phyloP scores from a whole-genome alignment of 352 stramenopile species.

The Phytophthora nicotianae region DNA sequence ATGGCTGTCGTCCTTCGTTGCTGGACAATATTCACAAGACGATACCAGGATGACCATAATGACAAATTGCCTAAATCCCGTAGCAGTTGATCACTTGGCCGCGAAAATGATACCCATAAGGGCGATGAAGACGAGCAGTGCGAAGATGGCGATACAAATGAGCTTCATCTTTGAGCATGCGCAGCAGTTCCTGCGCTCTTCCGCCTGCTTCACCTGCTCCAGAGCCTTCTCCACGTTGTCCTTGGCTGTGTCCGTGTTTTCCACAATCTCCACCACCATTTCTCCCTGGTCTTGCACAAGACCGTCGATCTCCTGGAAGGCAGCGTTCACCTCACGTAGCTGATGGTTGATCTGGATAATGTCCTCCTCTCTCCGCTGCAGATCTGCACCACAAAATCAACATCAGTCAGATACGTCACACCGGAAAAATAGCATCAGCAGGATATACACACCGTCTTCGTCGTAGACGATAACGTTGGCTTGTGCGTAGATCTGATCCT shows the following conservation, averaged over 20 bases:
- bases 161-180: constrained; percentile 71
- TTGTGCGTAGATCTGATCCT: constrained; percentile 89
- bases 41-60: constrained; percentile 4
- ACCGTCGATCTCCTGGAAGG: constrained; percentile 85
- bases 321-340: constrained; percentile 83
- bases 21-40: constrained; percentile 18
- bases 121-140: constrained; percentile 60
- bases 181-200: constrained; percentile 74
- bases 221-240: constrained; percentile 77
- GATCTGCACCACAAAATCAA: constrained; percentile 44
- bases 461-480: constrained; percentile 86
- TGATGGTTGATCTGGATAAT: constrained; percentile 91
- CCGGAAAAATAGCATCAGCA: background rate
- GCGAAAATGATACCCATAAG: constrained; percentile 55
- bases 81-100: constrained; percentile 32
- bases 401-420: background rate
- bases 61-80: constrained; percentile 5
- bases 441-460: constrained; percentile 67
- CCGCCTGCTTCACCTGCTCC: constrained; percentile 72
- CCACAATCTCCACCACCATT: constrained; percentile 78
- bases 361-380: constrained; percentile 81
- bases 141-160: constrained; percentile 66
- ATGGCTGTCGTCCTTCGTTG: constrained; percentile 7
- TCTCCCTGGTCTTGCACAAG: constrained; percentile 87
- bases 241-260: constrained; percentile 80